These are phyloP conservation scores for Alternaria sp. DNA, from an alignment of 2,329 filamentous ascomycete genomes.

Conservation along the genomic window DNA sequence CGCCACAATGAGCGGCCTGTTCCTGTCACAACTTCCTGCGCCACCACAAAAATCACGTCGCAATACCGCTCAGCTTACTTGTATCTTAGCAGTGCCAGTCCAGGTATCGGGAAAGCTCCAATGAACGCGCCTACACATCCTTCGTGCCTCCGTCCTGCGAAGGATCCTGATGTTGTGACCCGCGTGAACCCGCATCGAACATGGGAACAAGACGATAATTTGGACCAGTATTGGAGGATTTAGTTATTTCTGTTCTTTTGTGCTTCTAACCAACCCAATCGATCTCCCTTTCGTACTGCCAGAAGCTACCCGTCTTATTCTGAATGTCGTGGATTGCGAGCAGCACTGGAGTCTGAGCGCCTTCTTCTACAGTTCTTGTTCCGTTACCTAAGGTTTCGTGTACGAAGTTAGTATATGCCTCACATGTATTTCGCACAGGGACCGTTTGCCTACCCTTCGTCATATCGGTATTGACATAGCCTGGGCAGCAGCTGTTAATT, in stretches of 20 bases:
- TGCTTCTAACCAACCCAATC: slow-evolving; percentile 51
- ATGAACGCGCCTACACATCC: no score
- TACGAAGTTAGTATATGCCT: background rate
- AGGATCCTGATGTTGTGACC: no score
- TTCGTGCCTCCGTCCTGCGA: no score
- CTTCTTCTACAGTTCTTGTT: slow-evolving; percentile 55
- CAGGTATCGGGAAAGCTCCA: background rate
- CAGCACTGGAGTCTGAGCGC: slow-evolving; percentile 56
- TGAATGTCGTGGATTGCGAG: slow-evolving; percentile 55
- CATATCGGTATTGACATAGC: slow-evolving; percentile 60
- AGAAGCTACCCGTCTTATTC: slow-evolving; percentile 51
- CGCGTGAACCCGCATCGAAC: no score
- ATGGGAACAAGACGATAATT: background rate
- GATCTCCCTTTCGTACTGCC: slow-evolving; percentile 50
- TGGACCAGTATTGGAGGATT: no score
- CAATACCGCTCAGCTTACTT: background rate
- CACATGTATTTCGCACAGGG: background rate
- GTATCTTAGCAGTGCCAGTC: background rate
- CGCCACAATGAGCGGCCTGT: slow-evolving; percentile 34
- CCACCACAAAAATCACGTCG: background rate
- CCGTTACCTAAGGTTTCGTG: slow-evolving; percentile 30
- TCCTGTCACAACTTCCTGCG: background rate
- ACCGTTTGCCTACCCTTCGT: slow-evolving; percentile 38
- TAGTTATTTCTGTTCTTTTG: background rate
- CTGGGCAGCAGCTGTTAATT: slow-evolving; percentile 56